Base-by-base conservation (phyloP, 2,329 filamentous ascomycete genomes). In the Gliomastix tumulicola region DNA sequence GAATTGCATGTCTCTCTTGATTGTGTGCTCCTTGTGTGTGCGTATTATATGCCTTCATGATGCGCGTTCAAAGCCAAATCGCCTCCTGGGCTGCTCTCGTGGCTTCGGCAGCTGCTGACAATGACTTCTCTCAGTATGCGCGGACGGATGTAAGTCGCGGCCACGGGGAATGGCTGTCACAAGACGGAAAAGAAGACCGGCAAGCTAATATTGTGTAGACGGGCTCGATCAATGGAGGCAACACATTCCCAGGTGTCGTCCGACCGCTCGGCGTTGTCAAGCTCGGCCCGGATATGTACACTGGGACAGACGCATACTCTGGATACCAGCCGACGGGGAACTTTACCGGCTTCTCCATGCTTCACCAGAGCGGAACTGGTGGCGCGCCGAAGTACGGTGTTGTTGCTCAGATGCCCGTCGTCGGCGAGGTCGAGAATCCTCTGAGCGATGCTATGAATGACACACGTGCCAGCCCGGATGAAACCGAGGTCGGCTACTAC, bases 331-430 rank as follows among this genome's bases (percentile, higher is more conserved):
- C 63, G 1, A 55, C 54, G 20, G 74, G 75, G 4, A 65, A 69
- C 21, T 71, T 80, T 44, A 73, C 68, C 3, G 76, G 74, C 15
- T 79, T 80, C 53, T 75, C 70, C 40, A 65, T 82, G 69, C 73
- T 82, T 48, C 79, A 82, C 44, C 77, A 82, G 49, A 74, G 71
- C 41, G 79, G 79, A 4, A 85, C 79, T 0, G 81, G 81, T 7
- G 81, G 81, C 2, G 77, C 76, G 2, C 78, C 81, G 2, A 84
- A 84, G 52, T 85, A 84, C 41, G 81, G 81, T 5, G 76, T 82
- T 3, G 71, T 80, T 21, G 63, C 73, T 2, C 76, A 80, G 53
- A 64, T 80, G 54, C 77, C 74, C 0, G 54, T 75, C 1, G 47
- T 69, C 0, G 74, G 73, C 1, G 50, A 50, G 13, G 54, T 78